These are phyloP conservation scores for Rhizopogon roseolus DNA, from an alignment of 768 basidiomycete genomes.

Conservation along the genomic window DNA sequence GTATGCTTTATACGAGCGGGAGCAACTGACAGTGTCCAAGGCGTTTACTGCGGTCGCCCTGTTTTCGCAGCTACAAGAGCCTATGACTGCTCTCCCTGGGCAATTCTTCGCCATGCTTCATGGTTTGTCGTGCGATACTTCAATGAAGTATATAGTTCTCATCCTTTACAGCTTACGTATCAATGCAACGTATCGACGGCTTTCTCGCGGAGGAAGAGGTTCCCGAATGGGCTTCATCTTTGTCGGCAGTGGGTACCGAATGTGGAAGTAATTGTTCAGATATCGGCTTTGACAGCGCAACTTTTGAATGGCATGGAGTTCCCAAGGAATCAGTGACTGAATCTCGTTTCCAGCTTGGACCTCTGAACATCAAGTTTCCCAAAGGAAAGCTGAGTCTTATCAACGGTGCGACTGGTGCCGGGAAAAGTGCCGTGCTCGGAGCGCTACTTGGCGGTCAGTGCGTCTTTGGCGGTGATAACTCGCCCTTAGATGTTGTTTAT, in stretches of 20 bases:
- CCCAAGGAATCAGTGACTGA: conserved; percentile 21
- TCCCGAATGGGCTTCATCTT: conserved; percentile 69
- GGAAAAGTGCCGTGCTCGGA: conserved; percentile 60
- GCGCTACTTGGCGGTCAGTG: conserved; percentile 62
- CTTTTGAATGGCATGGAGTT: conserved; percentile 52
- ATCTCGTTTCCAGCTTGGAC: conserved; percentile 49
- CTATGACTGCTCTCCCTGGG: conserved; percentile 59
- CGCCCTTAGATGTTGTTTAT: not conserved
- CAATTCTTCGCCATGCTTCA: conserved; percentile 63
- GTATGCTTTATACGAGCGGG: conserved; percentile 60
- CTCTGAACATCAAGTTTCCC: conserved; percentile 56
- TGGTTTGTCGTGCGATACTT: conserved; percentile 31
- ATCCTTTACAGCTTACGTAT: conserved; percentile 54
- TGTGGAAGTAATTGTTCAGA: conserved; percentile 6
- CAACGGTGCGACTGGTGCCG: conserved; percentile 63
- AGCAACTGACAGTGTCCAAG: conserved; percentile 69
- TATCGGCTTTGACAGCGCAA: conserved; percentile 51
- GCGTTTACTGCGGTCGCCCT: conserved; percentile 79
- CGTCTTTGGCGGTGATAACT: conserved; percentile 2
- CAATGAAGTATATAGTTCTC: not conserved
- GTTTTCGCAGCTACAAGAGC: conserved; percentile 66
- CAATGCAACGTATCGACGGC: conserved; percentile 74
- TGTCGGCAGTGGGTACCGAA: conserved; percentile 31
- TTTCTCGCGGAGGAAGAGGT: conserved; percentile 75
- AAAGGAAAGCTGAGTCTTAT: conserved; percentile 52